Percentiles rank a stretch among this genome's conserved stretches.
Evolutionary conservation across 2,329 filamentous ascomycete species (phyloP).

Genomic region (Fusarium humuli): DNA sequence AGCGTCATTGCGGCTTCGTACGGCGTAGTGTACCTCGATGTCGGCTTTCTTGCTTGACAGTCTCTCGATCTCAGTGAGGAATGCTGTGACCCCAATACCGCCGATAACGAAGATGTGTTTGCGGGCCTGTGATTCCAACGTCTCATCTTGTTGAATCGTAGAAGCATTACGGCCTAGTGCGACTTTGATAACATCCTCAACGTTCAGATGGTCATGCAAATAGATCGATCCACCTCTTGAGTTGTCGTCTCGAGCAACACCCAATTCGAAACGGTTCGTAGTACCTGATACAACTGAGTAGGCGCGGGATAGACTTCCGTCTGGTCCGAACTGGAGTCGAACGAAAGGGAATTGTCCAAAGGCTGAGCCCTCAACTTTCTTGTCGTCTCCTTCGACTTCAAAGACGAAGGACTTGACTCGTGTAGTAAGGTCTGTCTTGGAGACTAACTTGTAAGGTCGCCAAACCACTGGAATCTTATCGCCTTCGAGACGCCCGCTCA

Average conservation of each 20-base stretch:
- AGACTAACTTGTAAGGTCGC: slow-evolving; percentile 19
- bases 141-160: too few relatives aligned
- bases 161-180: neutral
- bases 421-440: slow-evolving; percentile 3
- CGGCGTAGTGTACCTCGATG: slow-evolving; percentile 22
- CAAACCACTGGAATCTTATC: slow-evolving; percentile 14
- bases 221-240: slow-evolving; percentile 28
- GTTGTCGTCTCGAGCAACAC: slow-evolving; percentile 11
- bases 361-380: neutral
- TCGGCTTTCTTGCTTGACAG: neutral
- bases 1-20: slow-evolving; percentile 12
- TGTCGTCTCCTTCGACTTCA: neutral
- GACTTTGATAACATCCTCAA: slow-evolving; percentile 19
- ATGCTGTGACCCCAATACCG: slow-evolving; percentile 25
- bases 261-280: slow-evolving; percentile 8
- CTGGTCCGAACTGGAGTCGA: slow-evolving; percentile 13
- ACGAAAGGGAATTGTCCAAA: slow-evolving; percentile 22
- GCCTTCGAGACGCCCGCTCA: slow-evolving; percentile 25
- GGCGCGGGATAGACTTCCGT: slow-evolving; percentile 12
- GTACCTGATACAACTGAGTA: slow-evolving; percentile 29
- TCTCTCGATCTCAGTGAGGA: slow-evolving; percentile 3
- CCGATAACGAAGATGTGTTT: slow-evolving; percentile 27
- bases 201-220: slow-evolving; percentile 1
- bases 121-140: too few relatives aligned
- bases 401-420: slow-evolving; percentile 23